These are phyloP conservation scores for Tricholoma terreum DNA, from an alignment of 768 basidiomycete genomes.

Conservation along the genomic window DNA sequence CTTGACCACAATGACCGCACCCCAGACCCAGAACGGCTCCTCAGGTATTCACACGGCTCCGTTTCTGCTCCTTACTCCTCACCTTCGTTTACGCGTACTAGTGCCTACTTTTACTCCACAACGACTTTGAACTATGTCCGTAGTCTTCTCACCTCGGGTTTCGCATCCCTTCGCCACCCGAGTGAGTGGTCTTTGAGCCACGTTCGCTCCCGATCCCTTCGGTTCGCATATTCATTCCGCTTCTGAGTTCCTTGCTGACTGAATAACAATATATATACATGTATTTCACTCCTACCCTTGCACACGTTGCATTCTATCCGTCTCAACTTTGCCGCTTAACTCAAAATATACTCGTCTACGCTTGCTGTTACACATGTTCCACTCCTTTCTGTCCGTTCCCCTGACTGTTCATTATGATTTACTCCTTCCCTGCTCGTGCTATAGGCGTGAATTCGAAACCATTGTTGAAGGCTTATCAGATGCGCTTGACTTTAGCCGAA, in stretches of 20 bases:
- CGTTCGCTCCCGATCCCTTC: slow-evolving; percentile 78
- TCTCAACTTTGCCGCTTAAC: neutral
- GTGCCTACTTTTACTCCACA: slow-evolving; percentile 95
- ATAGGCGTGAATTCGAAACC: slow-evolving; percentile 76
- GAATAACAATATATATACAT: neutral
- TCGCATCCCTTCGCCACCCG: slow-evolving; percentile 90
- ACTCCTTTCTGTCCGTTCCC: neutral
- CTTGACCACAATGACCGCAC: slow-evolving; percentile 73
- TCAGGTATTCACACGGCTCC: slow-evolving; percentile 48
- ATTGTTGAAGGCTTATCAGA: slow-evolving; percentile 85
- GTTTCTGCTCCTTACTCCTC: neutral
- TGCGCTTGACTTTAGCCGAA: slow-evolving; percentile 89
- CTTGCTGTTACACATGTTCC: neutral
- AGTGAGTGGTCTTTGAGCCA: slow-evolving; percentile 90
- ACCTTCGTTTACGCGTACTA: slow-evolving; percentile 24
- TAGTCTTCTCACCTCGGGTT: slow-evolving; percentile 84
- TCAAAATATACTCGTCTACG: neutral
- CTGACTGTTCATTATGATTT: neutral
- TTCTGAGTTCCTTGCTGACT: neutral
- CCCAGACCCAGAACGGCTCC: slow-evolving; percentile 86
- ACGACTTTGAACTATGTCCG: slow-evolving; percentile 93
- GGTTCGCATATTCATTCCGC: slow-evolving; percentile 37
- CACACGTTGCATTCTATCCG: neutral
- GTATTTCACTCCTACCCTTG: neutral
- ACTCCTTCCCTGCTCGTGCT: slow-evolving; percentile 1